A percentile compares a stretch with the other conserved stretches of the same genome.
Evolutionary conservation across 2,329 filamentous ascomycete genomes (phyloP).

Genomic region (Passalora sequoiae): DNA sequence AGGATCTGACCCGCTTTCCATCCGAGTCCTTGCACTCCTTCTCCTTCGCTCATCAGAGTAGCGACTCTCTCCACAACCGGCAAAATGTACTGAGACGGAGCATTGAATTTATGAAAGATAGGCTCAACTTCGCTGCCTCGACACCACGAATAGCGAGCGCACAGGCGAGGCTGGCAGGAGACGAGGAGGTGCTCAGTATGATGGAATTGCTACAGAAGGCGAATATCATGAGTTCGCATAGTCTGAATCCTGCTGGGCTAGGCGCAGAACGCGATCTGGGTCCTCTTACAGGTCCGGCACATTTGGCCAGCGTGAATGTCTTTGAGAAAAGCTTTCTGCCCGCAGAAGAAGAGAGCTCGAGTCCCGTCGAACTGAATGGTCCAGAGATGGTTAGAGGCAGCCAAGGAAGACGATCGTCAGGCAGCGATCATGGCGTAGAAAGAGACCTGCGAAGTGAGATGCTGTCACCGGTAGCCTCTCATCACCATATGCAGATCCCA

Average conservation of each 20-base stretch:
- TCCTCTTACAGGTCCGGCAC: constrained; percentile 75
- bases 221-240: constrained; percentile 68
- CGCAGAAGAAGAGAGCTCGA: constrained; percentile 31
- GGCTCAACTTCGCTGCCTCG: constrained; percentile 72
- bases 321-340: constrained; percentile 74
- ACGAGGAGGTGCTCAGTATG: constrained; percentile 84
- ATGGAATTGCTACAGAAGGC: constrained; percentile 80
- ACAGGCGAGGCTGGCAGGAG: constrained; percentile 74
- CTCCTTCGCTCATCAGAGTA: constrained; percentile 92
- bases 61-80: constrained; percentile 83
- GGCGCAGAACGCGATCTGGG: constrained; percentile 44
- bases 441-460: constrained; percentile 6
- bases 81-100: constrained; percentile 91
- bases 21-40: constrained; percentile 97
- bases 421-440: constrained; percentile 4
- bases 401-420: neutral
- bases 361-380: constrained; percentile 37
- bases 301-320: constrained; percentile 67
- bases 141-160: constrained; percentile 74
- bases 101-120: constrained; percentile 94
- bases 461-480: constrained; percentile 5
- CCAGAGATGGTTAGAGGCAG: constrained; percentile 7
- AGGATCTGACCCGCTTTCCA: constrained; percentile 88
- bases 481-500: constrained; percentile 5
- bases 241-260: constrained; percentile 46